phyloP scores from a whole-genome alignment of 345 rosid species.

The Pistacia integerrima region DNA sequence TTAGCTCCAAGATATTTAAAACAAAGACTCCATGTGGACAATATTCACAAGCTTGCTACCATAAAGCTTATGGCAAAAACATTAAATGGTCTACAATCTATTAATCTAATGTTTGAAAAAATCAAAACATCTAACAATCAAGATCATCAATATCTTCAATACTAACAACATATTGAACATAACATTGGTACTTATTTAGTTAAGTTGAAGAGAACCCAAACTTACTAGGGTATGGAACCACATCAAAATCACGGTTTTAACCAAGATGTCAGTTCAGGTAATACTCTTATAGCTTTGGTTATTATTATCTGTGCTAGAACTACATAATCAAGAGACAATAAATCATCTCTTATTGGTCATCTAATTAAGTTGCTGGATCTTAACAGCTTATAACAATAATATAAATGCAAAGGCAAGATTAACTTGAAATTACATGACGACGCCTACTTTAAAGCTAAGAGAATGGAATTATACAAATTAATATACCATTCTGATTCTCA shows the following conservation, averaged over 20 bases:
- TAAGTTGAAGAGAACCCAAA: not conserved
- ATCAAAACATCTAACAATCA: not conserved
- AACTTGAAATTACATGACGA: not conserved
- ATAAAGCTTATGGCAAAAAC: not conserved
- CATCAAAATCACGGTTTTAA: no score
- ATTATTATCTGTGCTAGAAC: not conserved
- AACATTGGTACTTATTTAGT: not conserved
- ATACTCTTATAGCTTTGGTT: no score
- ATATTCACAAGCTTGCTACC: not conserved
- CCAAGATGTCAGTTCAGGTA: no score
- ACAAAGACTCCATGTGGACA: not conserved
- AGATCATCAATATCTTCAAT: not conserved
- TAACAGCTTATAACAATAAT: not conserved
- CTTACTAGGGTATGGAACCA: not conserved
- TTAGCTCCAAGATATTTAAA: not conserved
- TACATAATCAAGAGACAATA: not conserved
- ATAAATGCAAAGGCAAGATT: not conserved
- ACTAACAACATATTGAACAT: not conserved
- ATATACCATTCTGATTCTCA: constrained; percentile 14
- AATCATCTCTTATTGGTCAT: no score
- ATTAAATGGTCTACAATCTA: not conserved
- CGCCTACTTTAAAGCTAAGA: not conserved
- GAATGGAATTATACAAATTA: not conserved
- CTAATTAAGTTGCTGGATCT: no score
- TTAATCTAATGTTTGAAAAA: not conserved